Evolutionary conservation across 352 stramenopile species (phyloP).

Genomic region (Phytophthora litchii): DNA sequence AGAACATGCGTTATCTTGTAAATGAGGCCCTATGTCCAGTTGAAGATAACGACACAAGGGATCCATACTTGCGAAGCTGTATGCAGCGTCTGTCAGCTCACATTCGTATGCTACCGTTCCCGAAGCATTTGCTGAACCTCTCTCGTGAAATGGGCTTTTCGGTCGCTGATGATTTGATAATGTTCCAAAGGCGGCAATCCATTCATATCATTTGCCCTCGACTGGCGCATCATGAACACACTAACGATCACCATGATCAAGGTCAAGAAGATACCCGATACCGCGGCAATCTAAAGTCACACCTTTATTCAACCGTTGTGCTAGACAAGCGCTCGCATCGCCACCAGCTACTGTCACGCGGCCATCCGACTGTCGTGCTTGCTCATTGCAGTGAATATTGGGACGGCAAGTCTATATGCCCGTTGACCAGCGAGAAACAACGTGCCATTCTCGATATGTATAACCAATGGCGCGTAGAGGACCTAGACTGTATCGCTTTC

Average conservation of each 20-base stretch:
- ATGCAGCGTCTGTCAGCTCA: conserved; percentile 82
- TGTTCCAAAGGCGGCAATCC: conserved; percentile 72
- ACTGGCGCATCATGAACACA: conserved; percentile 83
- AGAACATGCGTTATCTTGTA: conserved; percentile 75
- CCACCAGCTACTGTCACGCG: conserved; percentile 78
- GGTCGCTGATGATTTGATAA: conserved; percentile 57
- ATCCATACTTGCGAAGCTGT: conserved; percentile 66
- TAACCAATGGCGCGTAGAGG: conserved; percentile 88
- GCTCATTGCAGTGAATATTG: conserved; percentile 87
- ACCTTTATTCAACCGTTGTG: conserved; percentile 88
- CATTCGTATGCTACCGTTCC: conserved; percentile 85
- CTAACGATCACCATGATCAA: conserved; percentile 86
- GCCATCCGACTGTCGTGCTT: conserved; percentile 74
- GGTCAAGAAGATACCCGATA: conserved; percentile 86
- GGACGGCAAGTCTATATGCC: conserved; percentile 89
- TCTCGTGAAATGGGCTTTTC: conserved; percentile 86
- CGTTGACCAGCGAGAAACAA: conserved; percentile 79
- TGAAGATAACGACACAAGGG: conserved; percentile 29
- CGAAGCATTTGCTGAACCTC: conserved; percentile 80
- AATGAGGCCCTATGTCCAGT: conserved; percentile 48
- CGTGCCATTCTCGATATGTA: conserved; percentile 88
- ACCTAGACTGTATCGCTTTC: conserved; percentile 85
- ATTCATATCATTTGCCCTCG: conserved; percentile 87
- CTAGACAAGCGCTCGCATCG: conserved; percentile 81
- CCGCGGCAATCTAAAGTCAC: conserved; percentile 84